These are phyloP conservation scores for Colletotrichum spaethianum DNA, from an alignment of 2,329 filamentous ascomycete species.

Conservation along the genomic window DNA sequence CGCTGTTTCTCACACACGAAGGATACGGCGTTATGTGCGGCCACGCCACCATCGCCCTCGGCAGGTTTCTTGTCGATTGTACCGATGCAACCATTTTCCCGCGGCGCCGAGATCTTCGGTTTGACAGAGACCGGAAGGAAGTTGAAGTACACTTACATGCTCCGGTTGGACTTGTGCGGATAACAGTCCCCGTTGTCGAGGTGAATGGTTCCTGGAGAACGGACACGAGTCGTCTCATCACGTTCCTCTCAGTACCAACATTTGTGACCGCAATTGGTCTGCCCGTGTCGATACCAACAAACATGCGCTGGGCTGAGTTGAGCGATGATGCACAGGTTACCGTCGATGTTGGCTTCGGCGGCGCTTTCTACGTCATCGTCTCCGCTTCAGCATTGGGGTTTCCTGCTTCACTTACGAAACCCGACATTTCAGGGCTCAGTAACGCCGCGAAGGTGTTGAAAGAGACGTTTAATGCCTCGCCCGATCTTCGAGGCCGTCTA, in stretches of 20 bases:
- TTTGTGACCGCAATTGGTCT: constrained; percentile 54
- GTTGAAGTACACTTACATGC: constrained; percentile 56
- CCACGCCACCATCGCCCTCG: constrained; percentile 60
- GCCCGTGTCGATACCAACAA: constrained; percentile 47
- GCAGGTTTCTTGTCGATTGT: constrained; percentile 58
- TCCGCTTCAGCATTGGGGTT: constrained; percentile 56
- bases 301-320: constrained; percentile 56
- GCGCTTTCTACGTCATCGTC: constrained; percentile 60
- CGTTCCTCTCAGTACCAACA: constrained; percentile 58
- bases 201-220: constrained; percentile 46
- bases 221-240: constrained; percentile 55
- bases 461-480: constrained; percentile 21
- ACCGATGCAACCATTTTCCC: constrained; percentile 57
- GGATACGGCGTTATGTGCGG: constrained; percentile 41
- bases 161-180: constrained; percentile 58
- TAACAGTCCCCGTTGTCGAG: constrained; percentile 54
- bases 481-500: constrained; percentile 44
- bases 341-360: constrained; percentile 58
- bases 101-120: constrained; percentile 48
- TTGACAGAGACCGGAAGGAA: constrained; percentile 46
- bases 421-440: constrained; percentile 51
- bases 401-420: constrained; percentile 43
- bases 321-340: constrained; percentile 45
- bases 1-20: constrained; percentile 36
- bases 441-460: constrained; percentile 52